Base-by-base conservation (phyloP, 2,329 filamentous ascomycete species). In the Colletotrichum cordylinicola region DNA sequence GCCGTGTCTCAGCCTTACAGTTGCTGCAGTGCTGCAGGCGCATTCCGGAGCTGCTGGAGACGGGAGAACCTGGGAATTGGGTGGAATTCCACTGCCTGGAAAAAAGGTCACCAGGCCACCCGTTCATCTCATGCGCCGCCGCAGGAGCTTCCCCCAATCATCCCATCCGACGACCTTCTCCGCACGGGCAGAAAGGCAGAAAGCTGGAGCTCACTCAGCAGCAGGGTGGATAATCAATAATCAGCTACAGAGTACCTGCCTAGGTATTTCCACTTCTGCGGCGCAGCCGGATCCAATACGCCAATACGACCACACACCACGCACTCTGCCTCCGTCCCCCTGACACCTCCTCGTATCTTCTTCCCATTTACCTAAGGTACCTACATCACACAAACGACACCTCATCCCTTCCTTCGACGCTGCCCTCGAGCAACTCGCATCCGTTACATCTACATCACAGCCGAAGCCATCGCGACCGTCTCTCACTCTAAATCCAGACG, bases 1-100 rank as follows among this genome's bases (percentile, higher is more conserved):
- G 55, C 58, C 58, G 31, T 62, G 55, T 70, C 67, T 70, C 67
- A 70, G 67, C 67, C 67, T 62, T 64, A 70, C 31, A 43, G 55
- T 55, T 33, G 37, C 39, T 43, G 39, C 27, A 56, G 52, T 43
- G 39, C 27, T 27, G 52, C 27, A 15, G 0, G 52, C 52, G 52
- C 52, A 56, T 24, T 16, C 39, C 3, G 39, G 39, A 6, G 39
- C 55, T 18, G 55, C 2, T 31, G 29, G 12, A 13, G 31, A 43
- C 29, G 39, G 39, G 18, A 43, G 18, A n/a, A 43, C 39, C 39
- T 43, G 39, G 18, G 39, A 43, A 43, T 12, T n/a, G 18, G 5
- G 10, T 12, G n/a, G 18, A 9, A n/a, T 43, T n/a, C 39, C 18
- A 43, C 39, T 10, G 39, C 39, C 39, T 43, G 39, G 1, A 10